These are phyloP conservation scores for Petunia axillaris DNA, from an alignment of 257 asterid genomes.

Conservation along the genomic window DNA sequence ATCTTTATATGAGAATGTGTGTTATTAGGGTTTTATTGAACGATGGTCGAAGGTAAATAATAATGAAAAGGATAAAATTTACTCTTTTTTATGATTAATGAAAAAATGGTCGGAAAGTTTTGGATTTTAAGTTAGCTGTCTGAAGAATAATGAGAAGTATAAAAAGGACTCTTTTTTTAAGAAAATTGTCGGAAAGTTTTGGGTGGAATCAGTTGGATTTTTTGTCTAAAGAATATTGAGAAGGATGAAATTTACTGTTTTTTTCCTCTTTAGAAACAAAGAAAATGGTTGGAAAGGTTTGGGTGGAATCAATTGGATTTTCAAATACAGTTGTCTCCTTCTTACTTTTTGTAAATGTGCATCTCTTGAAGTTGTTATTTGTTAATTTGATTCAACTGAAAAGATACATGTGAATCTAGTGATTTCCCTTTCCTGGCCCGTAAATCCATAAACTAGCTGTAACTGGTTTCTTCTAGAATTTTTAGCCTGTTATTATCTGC, in stretches of 20 bases:
- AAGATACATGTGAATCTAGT: conserved; percentile 1
- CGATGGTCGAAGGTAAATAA: neutral
- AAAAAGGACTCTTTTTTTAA: no score
- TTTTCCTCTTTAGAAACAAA: no score
- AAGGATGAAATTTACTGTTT: conserved; percentile 14
- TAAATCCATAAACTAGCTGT: neutral
- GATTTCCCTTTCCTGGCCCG: conserved; percentile 14
- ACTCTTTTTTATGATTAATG: neutral
- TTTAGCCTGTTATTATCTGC: conserved; percentile 11
- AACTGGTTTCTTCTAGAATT: conserved; percentile 7
- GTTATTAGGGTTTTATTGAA: neutral
- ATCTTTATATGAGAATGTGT: neutral
- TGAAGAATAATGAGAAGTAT: no score
- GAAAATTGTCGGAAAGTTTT: no score
- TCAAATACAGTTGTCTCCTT: conserved; percentile 2
- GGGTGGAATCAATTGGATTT: conserved; percentile 12
- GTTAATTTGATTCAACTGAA: conserved; percentile 27
- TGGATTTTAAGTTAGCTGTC: no score
- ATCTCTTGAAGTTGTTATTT: conserved; percentile 8
- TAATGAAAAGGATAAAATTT: conserved; percentile 19
- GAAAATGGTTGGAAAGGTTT: conserved; percentile 14
- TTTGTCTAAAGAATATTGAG: neutral
- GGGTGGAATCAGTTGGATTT: no score
- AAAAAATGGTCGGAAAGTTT: no score
- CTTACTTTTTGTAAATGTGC: neutral